Conservation (phyloP, 768 basidiomycete genomes). For the Cyclocybe cylindracea region DNA sequence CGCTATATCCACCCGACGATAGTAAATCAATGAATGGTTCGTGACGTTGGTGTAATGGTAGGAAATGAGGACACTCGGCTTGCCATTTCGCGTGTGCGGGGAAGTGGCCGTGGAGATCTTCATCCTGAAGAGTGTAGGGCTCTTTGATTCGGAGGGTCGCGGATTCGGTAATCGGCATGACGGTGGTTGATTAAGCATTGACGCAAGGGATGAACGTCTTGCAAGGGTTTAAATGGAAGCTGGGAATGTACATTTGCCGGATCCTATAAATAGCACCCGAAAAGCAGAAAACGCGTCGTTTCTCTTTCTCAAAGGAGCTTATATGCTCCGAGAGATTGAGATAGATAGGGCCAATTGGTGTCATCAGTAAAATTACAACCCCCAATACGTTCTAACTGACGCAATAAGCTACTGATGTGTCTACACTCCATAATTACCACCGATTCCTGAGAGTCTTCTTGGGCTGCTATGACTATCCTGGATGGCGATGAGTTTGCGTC, state of each 20-base stretch:
- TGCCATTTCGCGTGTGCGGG: constrained; percentile 33
- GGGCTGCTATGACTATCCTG: too few species aligned
- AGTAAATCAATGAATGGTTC: constrained; percentile 27
- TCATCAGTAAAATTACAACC: too few species aligned
- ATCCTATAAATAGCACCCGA: too few species aligned
- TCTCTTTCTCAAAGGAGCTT: background rate
- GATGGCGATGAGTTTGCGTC: too few species aligned
- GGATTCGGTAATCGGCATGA: constrained; percentile 48
- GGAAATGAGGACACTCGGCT: constrained; percentile 41
- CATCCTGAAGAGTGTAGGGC: constrained; percentile 28
- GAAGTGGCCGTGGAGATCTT: constrained; percentile 30
- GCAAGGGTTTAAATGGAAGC: background rate
- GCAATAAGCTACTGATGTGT: too few species aligned
- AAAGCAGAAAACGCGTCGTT: too few species aligned
- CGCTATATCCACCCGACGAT: constrained; percentile 47
- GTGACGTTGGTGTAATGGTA: constrained; percentile 31
- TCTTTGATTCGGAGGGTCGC: constrained; percentile 35
- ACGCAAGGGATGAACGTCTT: background rate
- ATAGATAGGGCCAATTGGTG: constrained; percentile 53
- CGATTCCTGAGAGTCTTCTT: too few species aligned
- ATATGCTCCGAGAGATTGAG: constrained; percentile 43
- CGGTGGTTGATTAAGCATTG: background rate
- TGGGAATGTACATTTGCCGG: background rate
- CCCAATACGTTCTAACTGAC: too few species aligned
- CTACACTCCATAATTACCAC: too few species aligned